Evolutionary conservation across 371 early-diverging fungal species (phyloP), one percentile per base, ranked within the genome.

Genomic region (Circinella umbellata): DNA sequence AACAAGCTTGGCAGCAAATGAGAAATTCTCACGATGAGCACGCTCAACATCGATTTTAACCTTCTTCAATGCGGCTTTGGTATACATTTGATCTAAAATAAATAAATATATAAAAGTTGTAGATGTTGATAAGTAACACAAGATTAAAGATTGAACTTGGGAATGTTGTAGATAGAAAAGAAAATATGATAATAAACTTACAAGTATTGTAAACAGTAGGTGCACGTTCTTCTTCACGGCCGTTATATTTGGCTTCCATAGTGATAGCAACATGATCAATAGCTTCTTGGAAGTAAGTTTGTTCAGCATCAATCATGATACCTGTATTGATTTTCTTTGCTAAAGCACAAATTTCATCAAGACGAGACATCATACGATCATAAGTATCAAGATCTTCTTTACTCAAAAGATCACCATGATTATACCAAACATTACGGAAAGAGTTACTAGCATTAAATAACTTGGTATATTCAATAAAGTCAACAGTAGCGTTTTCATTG

Each of bases 231-330:
- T 74, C 79, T 39, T 82, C 72, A 78, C 70, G 71, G 13, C 61
- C 68, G 51, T 97, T 96, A 78, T 85, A 94, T 67, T 86, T 80
- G 61, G 81, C 75, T 78, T 87, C 86, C 61, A 95, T 74, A 20
- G 85, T 82, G 38, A 94, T 71, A 13, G 94, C 92, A 5, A 96
- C 87, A 66, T 90, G 90, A 79, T 96, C 96, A 79, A 98, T 95
- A 34, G 95, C 94, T 7, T 93, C 90, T 81, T 97, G 97, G 87
- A 96, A 97, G 79, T 95, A 94, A 37, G 91, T 86, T 79, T 96
- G 96, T 76, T 98, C 98, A 60, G 98, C 98, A 77, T 98, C 98
- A 20, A 97, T 84, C 91, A 96, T 92, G 42, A 97, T 75, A 6
- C 93, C 87, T 11, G 95, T 95, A 27, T 88, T 80, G 38, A 78